Evolutionary conservation across 2,329 filamentous ascomycete genomes (phyloP).

Genomic region (Fusarium sambucinum): DNA sequence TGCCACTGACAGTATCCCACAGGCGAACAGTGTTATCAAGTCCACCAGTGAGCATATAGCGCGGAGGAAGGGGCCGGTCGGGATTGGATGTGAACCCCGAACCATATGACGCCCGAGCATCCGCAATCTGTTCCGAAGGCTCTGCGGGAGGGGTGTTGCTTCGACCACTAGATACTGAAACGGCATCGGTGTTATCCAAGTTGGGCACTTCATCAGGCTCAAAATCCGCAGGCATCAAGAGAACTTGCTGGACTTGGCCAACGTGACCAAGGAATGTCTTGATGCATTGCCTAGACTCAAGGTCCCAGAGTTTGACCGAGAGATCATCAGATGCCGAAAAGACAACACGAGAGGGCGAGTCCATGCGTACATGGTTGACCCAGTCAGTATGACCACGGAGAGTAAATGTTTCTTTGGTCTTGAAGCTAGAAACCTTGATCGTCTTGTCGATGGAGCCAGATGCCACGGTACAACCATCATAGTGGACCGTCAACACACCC

Average conservation of each 20-base stretch:
- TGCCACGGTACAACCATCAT: conserved; percentile 84
- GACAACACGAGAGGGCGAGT: conserved; percentile 83
- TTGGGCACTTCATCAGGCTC: conserved; percentile 79
- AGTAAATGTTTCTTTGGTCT: conserved; percentile 82
- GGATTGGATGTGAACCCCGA: conserved; percentile 70
- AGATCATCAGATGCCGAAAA: conserved; percentile 95
- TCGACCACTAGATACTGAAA: conserved; percentile 62
- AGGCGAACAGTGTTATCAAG: conserved; percentile 92
- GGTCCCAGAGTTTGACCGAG: conserved; percentile 91
- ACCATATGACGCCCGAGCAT: conserved; percentile 69
- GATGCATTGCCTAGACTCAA: conserved; percentile 85
- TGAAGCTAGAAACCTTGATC: conserved; percentile 93
- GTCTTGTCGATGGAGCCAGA: conserved; percentile 91
- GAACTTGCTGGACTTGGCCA: conserved; percentile 92
- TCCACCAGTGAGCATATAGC: conserved; percentile 93
- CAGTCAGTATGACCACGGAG: conserved; percentile 90
- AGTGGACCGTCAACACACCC: conserved; percentile 89
- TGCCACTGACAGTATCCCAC: conserved; percentile 87
- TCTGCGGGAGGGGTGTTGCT: conserved; percentile 56
- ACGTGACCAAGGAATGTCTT: conserved; percentile 87
- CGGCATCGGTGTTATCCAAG: conserved; percentile 65
- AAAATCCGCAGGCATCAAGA: conserved; percentile 86
- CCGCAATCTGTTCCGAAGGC: conserved; percentile 50
- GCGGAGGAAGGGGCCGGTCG: conserved; percentile 78
- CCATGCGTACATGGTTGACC: conserved; percentile 95